phyloP scores from a whole-genome alignment of 2,329 filamentous ascomycete species.

The Alternaria gaisen region DNA sequence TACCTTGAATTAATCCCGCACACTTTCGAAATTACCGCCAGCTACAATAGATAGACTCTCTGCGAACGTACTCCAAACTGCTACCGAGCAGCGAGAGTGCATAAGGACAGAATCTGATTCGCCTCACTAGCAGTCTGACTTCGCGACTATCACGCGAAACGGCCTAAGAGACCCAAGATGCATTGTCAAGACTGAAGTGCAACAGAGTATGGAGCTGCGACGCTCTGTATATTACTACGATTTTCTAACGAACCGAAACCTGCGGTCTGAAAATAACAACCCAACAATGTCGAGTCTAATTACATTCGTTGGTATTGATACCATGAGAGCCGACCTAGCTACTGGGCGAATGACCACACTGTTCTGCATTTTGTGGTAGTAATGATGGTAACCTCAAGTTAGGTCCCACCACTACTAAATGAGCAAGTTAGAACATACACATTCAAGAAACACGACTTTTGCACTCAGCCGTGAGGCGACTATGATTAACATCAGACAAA shows the following conservation, averaged over 20 bases:
- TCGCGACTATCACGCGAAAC: not conserved
- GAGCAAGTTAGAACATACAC: not conserved
- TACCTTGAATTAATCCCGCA: not conserved
- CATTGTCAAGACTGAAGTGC: not conserved
- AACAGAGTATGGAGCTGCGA: not conserved
- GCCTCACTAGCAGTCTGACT: not conserved
- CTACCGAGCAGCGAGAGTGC: not conserved
- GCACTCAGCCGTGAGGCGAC: not conserved
- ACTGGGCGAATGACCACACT: not conserved
- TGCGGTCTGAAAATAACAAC: not conserved
- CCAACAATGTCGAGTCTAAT: not conserved
- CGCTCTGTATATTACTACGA: not conserved
- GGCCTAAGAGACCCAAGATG: not conserved
- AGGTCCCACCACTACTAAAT: not conserved
- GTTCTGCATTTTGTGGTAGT: not conserved
- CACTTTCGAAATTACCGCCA: not conserved
- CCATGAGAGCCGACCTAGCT: not conserved
- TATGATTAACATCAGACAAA: not conserved
- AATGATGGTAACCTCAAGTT: not conserved
- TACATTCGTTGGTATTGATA: not conserved
- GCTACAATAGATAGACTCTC: not conserved
- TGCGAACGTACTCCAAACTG: not conserved
- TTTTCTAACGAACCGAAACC: not conserved
- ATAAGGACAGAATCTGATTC: not conserved
- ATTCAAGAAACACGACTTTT: not conserved